Evolutionary conservation across 495 filamentous ascomycete species (phyloP), one percentile per base, ranked within the genome.

Genomic region (Penicillium flavigenum): DNA sequence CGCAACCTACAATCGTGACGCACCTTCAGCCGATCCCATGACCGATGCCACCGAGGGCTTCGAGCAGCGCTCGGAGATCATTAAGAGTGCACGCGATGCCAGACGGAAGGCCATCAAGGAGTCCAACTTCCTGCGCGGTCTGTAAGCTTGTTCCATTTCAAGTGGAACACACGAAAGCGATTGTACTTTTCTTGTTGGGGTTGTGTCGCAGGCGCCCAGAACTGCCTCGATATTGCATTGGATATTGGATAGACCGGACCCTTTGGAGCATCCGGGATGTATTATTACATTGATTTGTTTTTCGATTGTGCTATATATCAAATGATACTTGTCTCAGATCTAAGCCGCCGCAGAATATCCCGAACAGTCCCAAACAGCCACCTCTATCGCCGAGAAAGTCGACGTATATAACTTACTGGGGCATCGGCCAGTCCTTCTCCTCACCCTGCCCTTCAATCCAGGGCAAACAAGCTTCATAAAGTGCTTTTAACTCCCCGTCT

Each of bases 71-170:
- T 60, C 64, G 27, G 70, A 57, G 65, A 70, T 62, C 70, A 84
- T 64, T 70, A 82, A 73, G 79, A 87, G 68, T 81, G 86, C 49
- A 78, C 79, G 92, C 66, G 81, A 78, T 60, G 86, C 91, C 61
- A 81, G 91, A 66, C 84, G 88, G 65, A 85, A 81, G 59, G 80
- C 77, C 63, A 97, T 98, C 63, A 94, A 93, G 79, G 94, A 98
- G 77, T 79, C 65, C 54, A 98, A 98, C 77, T 98, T 94, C 82
- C 82, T 98, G 77, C 88, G 86, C 78, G 81, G 85, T 17, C 88
- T 95, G 83, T 85, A 81, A 71, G 72, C 51, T 58, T 32, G 49
- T 53, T 60, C n/a, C 27, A 27, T 57, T 56, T 59, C 31, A 36
- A 54, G 19, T 52, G 58, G 44, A 51, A 57, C 17, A 20, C 44